Evolutionary conservation across 1,284 basidiomycete genomes (phyloP).

Genomic region (Rhodotorula sp.): DNA sequence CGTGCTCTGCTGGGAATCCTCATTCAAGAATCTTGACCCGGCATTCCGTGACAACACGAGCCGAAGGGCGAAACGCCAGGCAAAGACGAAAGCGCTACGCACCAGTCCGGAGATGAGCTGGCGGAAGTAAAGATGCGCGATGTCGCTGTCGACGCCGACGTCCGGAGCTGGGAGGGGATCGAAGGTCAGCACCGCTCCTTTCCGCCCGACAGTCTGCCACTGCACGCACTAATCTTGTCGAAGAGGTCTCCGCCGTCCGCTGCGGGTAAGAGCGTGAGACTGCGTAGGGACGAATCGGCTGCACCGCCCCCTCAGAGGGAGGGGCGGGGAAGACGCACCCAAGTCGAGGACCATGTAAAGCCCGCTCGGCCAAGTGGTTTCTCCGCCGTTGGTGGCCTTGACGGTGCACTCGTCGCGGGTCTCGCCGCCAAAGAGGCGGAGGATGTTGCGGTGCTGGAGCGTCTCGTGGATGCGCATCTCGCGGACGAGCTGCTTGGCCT

Average conservation of each 20-base stretch:
- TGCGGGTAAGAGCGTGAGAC: conserved; percentile 50
- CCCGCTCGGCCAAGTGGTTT: conserved; percentile 64
- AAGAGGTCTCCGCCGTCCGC: conserved; percentile 94
- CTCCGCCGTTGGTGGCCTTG: conserved; percentile 41
- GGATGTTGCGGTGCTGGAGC: conserved; percentile 77
- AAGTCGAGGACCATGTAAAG: conserved; percentile 87
- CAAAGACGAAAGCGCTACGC: conserved; percentile 29
- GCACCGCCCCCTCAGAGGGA: neutral
- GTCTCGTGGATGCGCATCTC: conserved; percentile 88
- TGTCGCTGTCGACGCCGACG: conserved; percentile 79
- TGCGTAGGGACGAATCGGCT: neutral
- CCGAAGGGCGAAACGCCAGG: no score
- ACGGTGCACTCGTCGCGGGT: conserved; percentile 56
- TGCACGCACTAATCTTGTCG: conserved; percentile 83
- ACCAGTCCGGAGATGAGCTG: conserved; percentile 79
- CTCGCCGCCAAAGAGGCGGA: conserved; percentile 75
- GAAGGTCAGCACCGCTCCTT: neutral
- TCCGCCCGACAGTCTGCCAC: neutral
- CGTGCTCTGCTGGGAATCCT: no score
- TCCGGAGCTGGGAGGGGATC: conserved; percentile 67
- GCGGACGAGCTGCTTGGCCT: conserved; percentile 81
- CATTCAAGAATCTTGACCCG: no score
- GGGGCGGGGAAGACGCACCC: conserved; percentile 18
- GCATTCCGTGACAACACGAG: no score
- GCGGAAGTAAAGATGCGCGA: conserved; percentile 87